Evolutionary conservation across 2,329 filamentous ascomycete species (phyloP), one percentile per base, ranked within the genome.

Genomic region (Cordyceps fumosorosea): DNA sequence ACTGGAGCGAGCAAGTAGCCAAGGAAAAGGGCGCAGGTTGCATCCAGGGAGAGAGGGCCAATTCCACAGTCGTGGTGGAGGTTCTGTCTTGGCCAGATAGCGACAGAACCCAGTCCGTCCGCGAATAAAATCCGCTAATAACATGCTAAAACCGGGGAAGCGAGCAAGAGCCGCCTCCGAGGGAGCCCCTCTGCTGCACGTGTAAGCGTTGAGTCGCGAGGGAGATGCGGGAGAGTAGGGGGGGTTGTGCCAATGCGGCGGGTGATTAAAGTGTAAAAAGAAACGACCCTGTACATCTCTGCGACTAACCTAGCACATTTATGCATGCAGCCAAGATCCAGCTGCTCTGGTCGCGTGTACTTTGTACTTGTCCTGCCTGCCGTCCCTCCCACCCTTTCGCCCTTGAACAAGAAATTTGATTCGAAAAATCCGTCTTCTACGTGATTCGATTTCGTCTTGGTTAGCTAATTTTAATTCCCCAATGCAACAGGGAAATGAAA

Each of bases 151-250:
- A 44, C 42, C 18, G 42, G 42, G 42, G 42, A 20, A 44, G 18
- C 6, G 7, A 7, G 11, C 12, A 24, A 12, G 29, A 22, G 29
- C 12, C 12, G 54, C 55, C 55, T 57, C 55, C 48, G 44, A 51
- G 32, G 16, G 32, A 16, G 45, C 56, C 32, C 56, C 56, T 58
- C 56, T 58, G 56, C 20, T 11, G 45, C 56, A 58, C 56, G 56
- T 58, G 56, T 58, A 42, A 51, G 56, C 45, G 45, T 51, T 51
- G 45, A 42, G 40, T n/a, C 32, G 24, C 44, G 44, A 51, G 26
- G 54, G 26, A 56, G 54, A 40, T 5, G 37, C 37, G 14, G 12
- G 3, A 12, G n/a, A n/a, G n/a, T n/a, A n/a, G n/a, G n/a, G n/a
- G n/a, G 37, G 5, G 5, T 12, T 12, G 3, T 40, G 37, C 37